phyloP scores from a whole-genome alignment of 139 green algal species.

The Chlorella sp. region DNA sequence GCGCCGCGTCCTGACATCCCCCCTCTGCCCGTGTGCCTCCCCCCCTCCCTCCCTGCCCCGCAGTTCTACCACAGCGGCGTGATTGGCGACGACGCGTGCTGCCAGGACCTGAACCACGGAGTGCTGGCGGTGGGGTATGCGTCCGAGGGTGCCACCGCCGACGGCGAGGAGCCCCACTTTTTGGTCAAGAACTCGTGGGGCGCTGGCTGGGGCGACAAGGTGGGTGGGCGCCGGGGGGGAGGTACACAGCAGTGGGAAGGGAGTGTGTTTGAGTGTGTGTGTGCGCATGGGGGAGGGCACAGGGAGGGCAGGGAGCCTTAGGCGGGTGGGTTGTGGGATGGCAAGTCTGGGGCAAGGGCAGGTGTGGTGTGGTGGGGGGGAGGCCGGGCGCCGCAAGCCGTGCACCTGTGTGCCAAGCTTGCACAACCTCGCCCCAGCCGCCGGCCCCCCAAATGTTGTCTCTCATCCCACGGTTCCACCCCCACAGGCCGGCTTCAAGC shows the following conservation, averaged over 20 bases:
- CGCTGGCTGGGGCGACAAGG: conserved; percentile 64
- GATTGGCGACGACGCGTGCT: conserved; percentile 63
- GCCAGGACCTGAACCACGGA: conserved; percentile 89
- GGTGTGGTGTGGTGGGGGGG: too few relatives aligned
- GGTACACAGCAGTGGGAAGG: background rate
- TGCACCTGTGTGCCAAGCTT: too few relatives aligned
- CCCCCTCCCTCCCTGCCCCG: background rate
- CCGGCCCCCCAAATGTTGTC: too few relatives aligned
- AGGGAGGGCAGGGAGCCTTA: too few relatives aligned
- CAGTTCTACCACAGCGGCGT: conserved; percentile 89
- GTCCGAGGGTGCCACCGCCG: background rate
- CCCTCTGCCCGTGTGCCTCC: background rate
- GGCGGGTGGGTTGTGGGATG: too few relatives aligned
- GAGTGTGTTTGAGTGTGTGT: too few relatives aligned
- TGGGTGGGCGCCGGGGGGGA: background rate
- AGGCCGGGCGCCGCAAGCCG: too few relatives aligned
- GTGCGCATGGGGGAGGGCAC: background rate
- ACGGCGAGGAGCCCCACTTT: conserved; percentile 5
- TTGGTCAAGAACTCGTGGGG: conserved; percentile 94
- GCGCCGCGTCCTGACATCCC: background rate
- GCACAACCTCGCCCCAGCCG: too few relatives aligned
- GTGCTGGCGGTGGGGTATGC: conserved; percentile 86
- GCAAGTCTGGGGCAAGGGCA: too few relatives aligned
- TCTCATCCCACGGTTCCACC: too few relatives aligned
- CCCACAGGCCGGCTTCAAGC: too few relatives aligned